Base-by-base conservation (phyloP, 805 yeast species). In the Candida tammaniensis region DNA sequence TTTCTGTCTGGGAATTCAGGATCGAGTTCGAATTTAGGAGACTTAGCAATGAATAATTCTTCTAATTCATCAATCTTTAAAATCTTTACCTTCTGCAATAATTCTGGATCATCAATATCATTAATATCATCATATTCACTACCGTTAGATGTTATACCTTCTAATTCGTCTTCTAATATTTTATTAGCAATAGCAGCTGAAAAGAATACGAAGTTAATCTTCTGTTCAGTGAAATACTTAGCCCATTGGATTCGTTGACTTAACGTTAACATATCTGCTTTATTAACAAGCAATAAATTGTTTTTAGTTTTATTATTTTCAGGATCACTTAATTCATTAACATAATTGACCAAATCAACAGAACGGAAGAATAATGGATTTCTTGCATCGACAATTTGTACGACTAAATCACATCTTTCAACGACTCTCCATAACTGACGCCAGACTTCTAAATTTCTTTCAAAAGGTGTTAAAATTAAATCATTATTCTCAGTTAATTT, bases 361-460 rank as follows among this genome's bases (percentile, higher is more conserved):
- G 96, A 88, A 55, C 98, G 75, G 67, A 87, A 93, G 40, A 87
- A 69, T 39, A 89, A 63, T 4, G 98, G 98, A 55, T 86, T 88
- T 62, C 98, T 76, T 9, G 97, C 98, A 65, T 93, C 98, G 18
- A 93, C 98, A 66, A 93, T 93, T 58, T 93, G 98, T 5, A 93
- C 97, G 24, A 93, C 78, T 49, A 93, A 70, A 59, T 91, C 96
- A 16, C 93, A 86, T 54, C 98, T 78, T 60, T 93, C 98, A 16
- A 88, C 85, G 27, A 93, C 98, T 64, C 98, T 77, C 98, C 98
- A 93, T 46, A 93, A 68, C 63, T 93, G 98, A 55, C 93, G 80
- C 98, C 98, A 93, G 39, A 93, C 97, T 70, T 91, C 96, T 44
- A 93, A 70, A 57, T 93, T 93, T 67, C 98, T 79, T 67, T 93